These are phyloP conservation scores for Solanum medicagineum DNA, from an alignment of 257 asterid genomes.

Conservation along the genomic window DNA sequence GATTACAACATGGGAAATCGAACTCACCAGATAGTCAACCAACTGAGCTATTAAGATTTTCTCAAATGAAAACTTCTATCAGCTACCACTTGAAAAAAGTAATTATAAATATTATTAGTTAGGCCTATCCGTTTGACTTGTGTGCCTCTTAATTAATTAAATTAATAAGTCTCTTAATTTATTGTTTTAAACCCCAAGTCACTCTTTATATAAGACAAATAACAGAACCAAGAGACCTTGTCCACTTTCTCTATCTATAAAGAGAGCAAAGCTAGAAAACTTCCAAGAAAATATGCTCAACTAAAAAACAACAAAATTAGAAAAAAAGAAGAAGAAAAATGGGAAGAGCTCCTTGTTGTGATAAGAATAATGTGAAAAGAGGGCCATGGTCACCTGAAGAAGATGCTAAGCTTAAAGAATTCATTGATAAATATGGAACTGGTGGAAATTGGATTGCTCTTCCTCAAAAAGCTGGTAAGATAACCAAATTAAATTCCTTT, in stretches of 20 bases:
- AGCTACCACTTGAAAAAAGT: background rate
- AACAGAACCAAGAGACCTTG: background rate
- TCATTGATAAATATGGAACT: conserved; percentile 10
- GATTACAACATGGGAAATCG: no score
- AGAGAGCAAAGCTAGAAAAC: background rate
- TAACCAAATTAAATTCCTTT: background rate
- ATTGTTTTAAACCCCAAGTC: background rate
- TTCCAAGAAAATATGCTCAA: background rate
- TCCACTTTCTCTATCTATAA: background rate
- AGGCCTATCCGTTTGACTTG: background rate
- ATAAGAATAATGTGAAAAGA: conserved; percentile 12
- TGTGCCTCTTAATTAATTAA: background rate
- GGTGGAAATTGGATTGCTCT: conserved; percentile 15
- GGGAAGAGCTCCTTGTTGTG: conserved; percentile 23
- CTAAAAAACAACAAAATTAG: background rate
- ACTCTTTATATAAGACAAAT: background rate
- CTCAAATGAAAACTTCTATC: background rate
- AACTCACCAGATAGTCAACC: no score
- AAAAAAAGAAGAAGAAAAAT: background rate
- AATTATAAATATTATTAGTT: background rate
- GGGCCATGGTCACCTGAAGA: conserved; percentile 24
- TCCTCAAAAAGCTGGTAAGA: conserved; percentile 14
- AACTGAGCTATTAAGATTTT: no score
- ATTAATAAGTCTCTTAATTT: background rate
- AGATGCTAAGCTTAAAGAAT: conserved; percentile 16